phyloP scores from a whole-genome alignment of 2,329 filamentous ascomycete species.

The Sarocladiaceae sp. region DNA sequence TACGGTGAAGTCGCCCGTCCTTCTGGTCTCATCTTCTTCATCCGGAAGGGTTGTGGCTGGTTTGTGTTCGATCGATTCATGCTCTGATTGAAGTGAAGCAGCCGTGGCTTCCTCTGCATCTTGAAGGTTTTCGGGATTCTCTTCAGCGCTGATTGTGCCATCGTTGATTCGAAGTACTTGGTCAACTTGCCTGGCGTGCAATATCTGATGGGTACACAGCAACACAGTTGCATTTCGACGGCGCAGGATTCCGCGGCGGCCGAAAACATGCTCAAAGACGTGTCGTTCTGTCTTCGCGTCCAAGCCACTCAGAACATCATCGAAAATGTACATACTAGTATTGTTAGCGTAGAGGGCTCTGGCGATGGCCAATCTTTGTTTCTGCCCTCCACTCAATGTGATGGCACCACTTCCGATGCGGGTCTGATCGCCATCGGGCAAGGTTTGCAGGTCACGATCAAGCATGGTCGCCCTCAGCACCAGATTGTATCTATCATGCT shows the following conservation, averaged over 20 bases:
- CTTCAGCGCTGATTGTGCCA: too few relatives aligned
- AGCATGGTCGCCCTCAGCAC: conserved; percentile 30
- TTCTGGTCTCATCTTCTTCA: neutral
- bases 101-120: too few relatives aligned
- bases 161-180: too few relatives aligned
- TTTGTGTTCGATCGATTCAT: too few relatives aligned
- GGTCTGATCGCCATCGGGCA: conserved; percentile 32
- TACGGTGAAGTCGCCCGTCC: neutral
- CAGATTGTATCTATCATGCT: conserved; percentile 27
- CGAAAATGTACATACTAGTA: conserved; percentile 35
- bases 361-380: conserved; percentile 32
- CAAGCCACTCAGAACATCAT: conserved; percentile 40
- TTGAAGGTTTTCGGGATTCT: too few relatives aligned
- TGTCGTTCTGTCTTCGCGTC: conserved; percentile 39
- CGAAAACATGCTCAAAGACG: conserved; percentile 39
- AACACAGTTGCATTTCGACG: conserved; percentile 26
- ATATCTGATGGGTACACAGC: too few relatives aligned
- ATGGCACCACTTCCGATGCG: conserved; percentile 35
- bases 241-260: conserved; percentile 33
- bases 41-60: conserved; percentile 10
- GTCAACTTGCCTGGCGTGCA: too few relatives aligned
- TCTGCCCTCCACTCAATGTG: conserved; percentile 37
- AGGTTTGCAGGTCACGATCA: conserved; percentile 21
- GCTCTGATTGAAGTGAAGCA: too few relatives aligned
- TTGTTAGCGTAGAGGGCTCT: conserved; percentile 38